These are phyloP conservation scores for Camellia sinensis DNA, from an alignment of 148 eudicot genomes.

Conservation along the genomic window DNA sequence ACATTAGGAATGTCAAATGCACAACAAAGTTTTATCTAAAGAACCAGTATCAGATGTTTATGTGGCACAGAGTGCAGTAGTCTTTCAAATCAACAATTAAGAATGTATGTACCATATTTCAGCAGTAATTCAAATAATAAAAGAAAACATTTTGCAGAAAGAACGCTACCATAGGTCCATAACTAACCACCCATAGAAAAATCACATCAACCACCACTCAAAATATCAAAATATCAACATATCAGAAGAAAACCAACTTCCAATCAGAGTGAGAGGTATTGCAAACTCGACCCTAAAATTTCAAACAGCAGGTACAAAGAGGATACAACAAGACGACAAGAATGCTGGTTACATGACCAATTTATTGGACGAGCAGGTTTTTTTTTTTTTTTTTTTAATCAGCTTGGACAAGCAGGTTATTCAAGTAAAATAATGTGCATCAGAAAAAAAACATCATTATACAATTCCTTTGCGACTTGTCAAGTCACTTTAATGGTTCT, in stretches of 20 bases:
- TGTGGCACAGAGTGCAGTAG: not conserved
- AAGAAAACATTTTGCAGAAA: not conserved
- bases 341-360: not conserved
- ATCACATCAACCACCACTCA: not conserved
- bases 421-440: not conserved
- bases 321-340: not conserved
- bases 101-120: not conserved
- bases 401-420: no score
- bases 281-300: not conserved
- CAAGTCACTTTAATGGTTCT: not conserved
- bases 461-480: not conserved
- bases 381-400: no score
- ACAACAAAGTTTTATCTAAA: not conserved
- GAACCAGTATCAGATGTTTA: slow-evolving; percentile 3
- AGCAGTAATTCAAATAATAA: not conserved
- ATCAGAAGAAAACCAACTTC: not conserved
- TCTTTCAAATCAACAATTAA: not conserved
- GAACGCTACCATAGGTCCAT: not conserved
- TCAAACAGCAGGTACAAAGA: not conserved
- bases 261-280: not conserved
- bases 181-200: not conserved
- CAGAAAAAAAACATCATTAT: not conserved
- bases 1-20: not conserved
- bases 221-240: slow-evolving; percentile 3
- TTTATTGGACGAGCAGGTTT: not conserved